Evolutionary conservation across 1,139 yeast genomes (phyloP).

Genomic region (Magnusiomyces ingens): DNA sequence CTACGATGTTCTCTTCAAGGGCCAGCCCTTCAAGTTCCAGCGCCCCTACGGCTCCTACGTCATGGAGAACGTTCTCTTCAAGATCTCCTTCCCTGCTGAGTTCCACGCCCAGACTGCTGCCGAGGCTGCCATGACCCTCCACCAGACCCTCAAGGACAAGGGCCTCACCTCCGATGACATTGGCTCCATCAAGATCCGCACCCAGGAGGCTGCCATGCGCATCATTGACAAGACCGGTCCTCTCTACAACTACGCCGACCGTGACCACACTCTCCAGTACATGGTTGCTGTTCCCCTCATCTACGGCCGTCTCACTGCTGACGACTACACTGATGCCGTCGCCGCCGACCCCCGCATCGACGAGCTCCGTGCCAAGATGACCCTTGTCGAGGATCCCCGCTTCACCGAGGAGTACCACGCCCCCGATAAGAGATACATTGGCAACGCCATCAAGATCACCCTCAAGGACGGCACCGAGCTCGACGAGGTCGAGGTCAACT

Average conservation of each 20-base stretch:
- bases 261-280: conserved; percentile 58
- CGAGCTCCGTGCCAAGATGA: conserved; percentile 47
- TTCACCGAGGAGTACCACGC: conserved; percentile 49
- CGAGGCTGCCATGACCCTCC: conserved; percentile 47
- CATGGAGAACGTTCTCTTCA: conserved; percentile 56
- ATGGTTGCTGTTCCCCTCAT: conserved; percentile 53
- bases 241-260: conserved; percentile 52
- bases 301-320: conserved; percentile 49
- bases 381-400: conserved; percentile 44
- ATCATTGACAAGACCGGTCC: conserved; percentile 55
- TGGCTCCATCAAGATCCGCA: conserved; percentile 43
- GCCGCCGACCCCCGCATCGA: conserved; percentile 50
- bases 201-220: conserved; percentile 55
- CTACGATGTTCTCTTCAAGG: conserved; percentile 51
- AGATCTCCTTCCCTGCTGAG: conserved; percentile 59
- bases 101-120: conserved; percentile 63
- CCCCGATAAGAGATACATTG: conserved; percentile 51
- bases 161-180: conserved; percentile 46
- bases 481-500: conserved; percentile 49
- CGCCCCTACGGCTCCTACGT: conserved; percentile 49
- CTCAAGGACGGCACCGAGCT: conserved; percentile 48
- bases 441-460: conserved; percentile 46
- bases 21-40: conserved; percentile 47
- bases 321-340: conserved; percentile 46
- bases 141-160: conserved; percentile 33